Percentiles rank a stretch among this genome's conserved stretches.
Evolutionary conservation across 1,284 basidiomycete species (phyloP).

Genomic region (Xerocomus minutiporus): DNA sequence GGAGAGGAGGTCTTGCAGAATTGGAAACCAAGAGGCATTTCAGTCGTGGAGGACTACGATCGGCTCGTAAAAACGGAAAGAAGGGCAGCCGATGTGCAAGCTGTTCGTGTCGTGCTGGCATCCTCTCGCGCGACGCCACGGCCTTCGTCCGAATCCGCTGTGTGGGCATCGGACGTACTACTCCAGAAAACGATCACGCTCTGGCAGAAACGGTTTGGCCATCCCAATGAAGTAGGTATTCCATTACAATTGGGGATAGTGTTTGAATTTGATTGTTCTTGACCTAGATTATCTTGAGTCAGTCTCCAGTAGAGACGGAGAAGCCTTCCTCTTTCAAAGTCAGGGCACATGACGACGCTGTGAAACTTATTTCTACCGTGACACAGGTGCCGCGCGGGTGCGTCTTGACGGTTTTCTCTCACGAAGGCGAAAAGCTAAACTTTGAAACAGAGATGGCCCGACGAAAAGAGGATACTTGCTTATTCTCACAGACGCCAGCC

Average conservation of each 20-base stretch:
- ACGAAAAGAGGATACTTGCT: slow-evolving; percentile 82
- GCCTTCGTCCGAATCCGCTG: slow-evolving; percentile 48
- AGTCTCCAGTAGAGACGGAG: slow-evolving; percentile 54
- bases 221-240: slow-evolving; percentile 61
- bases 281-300: slow-evolving; percentile 68
- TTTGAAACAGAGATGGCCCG: slow-evolving; percentile 58
- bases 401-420: slow-evolving; percentile 18
- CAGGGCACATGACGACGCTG: slow-evolving; percentile 42
- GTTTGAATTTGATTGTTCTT: slow-evolving; percentile 4
- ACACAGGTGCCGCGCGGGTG: slow-evolving; percentile 71
- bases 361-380: slow-evolving; percentile 69
- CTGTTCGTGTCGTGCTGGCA: slow-evolving; percentile 73
- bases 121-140: slow-evolving; percentile 43
- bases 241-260: background rate
- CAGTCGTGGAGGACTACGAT: slow-evolving; percentile 82
- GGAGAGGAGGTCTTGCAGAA: slow-evolving; percentile 80
- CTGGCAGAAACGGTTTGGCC: slow-evolving; percentile 82
- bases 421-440: slow-evolving; percentile 7
- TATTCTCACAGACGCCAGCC: slow-evolving; percentile 75
- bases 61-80: slow-evolving; percentile 66
- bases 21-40: slow-evolving; percentile 87
- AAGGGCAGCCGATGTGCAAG: slow-evolving; percentile 84
- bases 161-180: slow-evolving; percentile 61
- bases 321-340: slow-evolving; percentile 33
- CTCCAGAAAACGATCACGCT: slow-evolving; percentile 63